A percentile compares a stretch with the other conserved stretches of the same genome.
Evolutionary conservation across 2,329 filamentous ascomycete genomes (phyloP).

Genomic region (Coniochaeta sp.): DNA sequence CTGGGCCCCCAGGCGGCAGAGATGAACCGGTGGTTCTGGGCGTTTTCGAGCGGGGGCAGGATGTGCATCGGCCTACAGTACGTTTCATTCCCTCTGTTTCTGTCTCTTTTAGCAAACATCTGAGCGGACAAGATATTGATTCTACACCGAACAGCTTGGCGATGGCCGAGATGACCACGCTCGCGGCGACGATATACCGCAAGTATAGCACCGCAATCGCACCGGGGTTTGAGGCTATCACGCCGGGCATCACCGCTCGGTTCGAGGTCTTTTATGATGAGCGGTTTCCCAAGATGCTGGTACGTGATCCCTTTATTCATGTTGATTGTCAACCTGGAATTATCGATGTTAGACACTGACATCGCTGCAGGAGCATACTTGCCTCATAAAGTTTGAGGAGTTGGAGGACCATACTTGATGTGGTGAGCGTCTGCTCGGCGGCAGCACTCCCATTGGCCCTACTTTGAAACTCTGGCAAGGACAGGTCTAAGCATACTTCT

Average conservation of each 20-base stretch:
- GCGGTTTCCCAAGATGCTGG: slow-evolving; percentile 1
- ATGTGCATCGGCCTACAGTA: slow-evolving; percentile 15
- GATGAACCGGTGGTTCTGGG: slow-evolving; percentile 13
- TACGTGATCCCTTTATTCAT: neutral
- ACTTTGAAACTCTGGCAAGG: too few relatives aligned
- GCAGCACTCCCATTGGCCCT: too few relatives aligned
- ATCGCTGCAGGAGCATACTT: neutral
- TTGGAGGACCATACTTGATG: neutral
- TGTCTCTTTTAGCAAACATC: too few relatives aligned
- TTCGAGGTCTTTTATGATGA: slow-evolving; percentile 33
- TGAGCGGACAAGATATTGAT: neutral
- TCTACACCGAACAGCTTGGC: slow-evolving; percentile 28
- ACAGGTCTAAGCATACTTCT: too few relatives aligned
- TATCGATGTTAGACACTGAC: neutral
- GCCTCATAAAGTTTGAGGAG: neutral
- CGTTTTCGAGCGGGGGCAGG: slow-evolving; percentile 12
- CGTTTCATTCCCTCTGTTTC: neutral
- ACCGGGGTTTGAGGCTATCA: slow-evolving; percentile 19
- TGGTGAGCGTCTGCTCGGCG: neutral
- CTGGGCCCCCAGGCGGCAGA: slow-evolving; percentile 7
- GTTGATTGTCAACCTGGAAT: neutral
- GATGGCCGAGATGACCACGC: slow-evolving; percentile 41
- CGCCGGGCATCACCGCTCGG: slow-evolving; percentile 30
- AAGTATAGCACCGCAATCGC: slow-evolving; percentile 28
- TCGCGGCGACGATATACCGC: slow-evolving; percentile 35